Evolutionary conservation across 352 stramenopile species (phyloP), one percentile per base, ranked within the genome.

Genomic region (Phytophthora melonis): DNA sequence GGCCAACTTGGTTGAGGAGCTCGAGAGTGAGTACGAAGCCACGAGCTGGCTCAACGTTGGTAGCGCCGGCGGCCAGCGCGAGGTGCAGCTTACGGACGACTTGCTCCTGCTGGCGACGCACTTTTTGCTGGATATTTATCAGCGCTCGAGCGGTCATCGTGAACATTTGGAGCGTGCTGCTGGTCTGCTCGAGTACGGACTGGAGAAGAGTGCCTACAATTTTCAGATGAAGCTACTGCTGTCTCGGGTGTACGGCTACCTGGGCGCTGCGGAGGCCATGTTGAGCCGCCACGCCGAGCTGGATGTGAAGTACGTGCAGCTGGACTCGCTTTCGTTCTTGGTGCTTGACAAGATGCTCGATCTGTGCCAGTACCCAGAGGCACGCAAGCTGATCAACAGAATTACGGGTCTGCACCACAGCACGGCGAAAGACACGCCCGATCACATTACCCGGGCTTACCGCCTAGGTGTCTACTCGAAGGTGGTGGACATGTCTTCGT

Each of bases 171-270:
- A 92, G 23, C 79, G 87, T 14, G 80, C 85, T 0, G 87, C 86
- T 32, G 75, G 75, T 34, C 67, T 94, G 50, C 71, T 97, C 0
- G 90, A 97, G 70, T 90, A 88, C 47, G 90, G 86, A 0, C 60
- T 97, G n/a, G 81, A 82, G 34, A 87, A 90, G 55, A 97, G 90
- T 59, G 79, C 85, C 30, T 97, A 95, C 83, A 97, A 97, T 65
- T 97, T 97, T 70, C 90, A 97, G 78, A 95, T 97, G 88, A 95
- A 95, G 77, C 78, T 97, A n/a, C 70, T 95, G 11, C 75, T 97
- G 34, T 90, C 80, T 25, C 90, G 86, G 21, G 75, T 97, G 27
- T 97, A 97, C 68, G 85, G 74, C 9, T 92, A 91, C 45, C 58
- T 97, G 19, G 88, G 82, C n/a, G 86, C 87, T 10, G 81, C 80